Base-by-base conservation (phyloP, 164 flowering plant species). In the Aristolochia fimbriata region DNA sequence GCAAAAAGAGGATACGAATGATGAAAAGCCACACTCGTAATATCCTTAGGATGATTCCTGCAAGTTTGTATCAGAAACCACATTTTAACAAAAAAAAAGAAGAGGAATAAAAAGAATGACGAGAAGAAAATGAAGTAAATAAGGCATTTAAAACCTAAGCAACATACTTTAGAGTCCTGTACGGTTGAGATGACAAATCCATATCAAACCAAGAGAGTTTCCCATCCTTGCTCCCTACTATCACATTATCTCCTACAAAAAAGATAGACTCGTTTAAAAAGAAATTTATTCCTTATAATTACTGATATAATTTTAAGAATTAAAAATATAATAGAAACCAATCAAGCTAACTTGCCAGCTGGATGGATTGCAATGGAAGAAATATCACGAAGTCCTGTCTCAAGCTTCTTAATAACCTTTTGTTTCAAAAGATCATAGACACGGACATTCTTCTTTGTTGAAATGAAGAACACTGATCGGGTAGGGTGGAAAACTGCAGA, bases 181-280 rank as follows among this genome's bases (percentile, higher is more conserved):
- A 91, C 62, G 99, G 96, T 62, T 81, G 70, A 62, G 97, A 80
- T 54, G 95, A 85, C 48, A 91, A 94, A 62, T 94, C 99, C 99
- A 94, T 80, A 75, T 94, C 99, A 83, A 94, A 94, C 99, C 97
- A 94, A 71, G 96, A 88, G 31, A 88, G 57, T 67, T 94, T 94
- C 68, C 99, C 99, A 30, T 94, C 99, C 66, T 62, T 83, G 77
- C 99, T 94, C 17, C 99, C 99, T 20, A 94, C 94, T 68, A 94
- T 83, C 19, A 89, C 67, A 81, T 94, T 84, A 73, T 94, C 97
- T 76, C 99, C 99, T 88, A 83, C 80, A 80, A 15, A 25, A 30
- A 65, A 53, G 50, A 60, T 10, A 52, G 30, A 24, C 23, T n/a
- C 16, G 33, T 0, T 33, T 49, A 8, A 31, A 25, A 27, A 61